Conservation (phyloP, 768 basidiomycete genomes). For the Agaricus blazei region DNA sequence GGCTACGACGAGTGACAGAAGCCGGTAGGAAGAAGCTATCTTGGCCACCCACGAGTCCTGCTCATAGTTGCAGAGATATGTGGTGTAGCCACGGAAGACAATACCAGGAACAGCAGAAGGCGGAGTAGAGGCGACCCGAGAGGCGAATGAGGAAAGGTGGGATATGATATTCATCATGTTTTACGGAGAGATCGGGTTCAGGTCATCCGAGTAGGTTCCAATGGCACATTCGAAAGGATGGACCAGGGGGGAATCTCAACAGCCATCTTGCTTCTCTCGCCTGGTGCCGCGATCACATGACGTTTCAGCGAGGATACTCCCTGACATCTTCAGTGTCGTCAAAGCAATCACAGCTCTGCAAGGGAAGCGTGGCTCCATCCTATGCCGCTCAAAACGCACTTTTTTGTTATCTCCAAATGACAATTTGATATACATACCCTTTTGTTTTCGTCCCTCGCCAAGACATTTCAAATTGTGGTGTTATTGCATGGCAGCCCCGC, state of each 20-base stretch:
- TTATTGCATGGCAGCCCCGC: not conserved
- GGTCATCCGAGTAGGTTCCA: not conserved
- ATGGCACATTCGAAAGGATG: too few relatives aligned
- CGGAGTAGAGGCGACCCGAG: constrained; percentile 22
- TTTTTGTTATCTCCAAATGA: too few relatives aligned
- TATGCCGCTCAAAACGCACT: too few relatives aligned
- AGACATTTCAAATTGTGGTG: not conserved
- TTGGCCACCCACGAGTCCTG: constrained; percentile 64
- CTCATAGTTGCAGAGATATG: constrained; percentile 60
- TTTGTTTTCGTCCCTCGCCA: too few relatives aligned
- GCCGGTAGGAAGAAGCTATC: constrained; percentile 56
- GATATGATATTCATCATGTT: constrained; percentile 28
- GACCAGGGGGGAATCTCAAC: too few relatives aligned
- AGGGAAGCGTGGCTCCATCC: too few relatives aligned
- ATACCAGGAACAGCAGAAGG: constrained; percentile 33
- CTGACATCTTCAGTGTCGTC: too few relatives aligned
- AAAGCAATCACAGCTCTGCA: too few relatives aligned
- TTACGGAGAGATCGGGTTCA: not conserved
- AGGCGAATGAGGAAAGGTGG: constrained; percentile 24
- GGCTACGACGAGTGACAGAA: constrained; percentile 59
- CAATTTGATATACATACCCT: too few relatives aligned
- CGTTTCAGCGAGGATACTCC: too few relatives aligned
- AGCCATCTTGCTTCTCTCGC: not conserved
- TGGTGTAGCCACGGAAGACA: constrained; percentile 57
- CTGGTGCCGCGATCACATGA: not conserved